Base-by-base conservation (phyloP, 805 yeast genomes). In the Barnettozyma pratensis region DNA sequence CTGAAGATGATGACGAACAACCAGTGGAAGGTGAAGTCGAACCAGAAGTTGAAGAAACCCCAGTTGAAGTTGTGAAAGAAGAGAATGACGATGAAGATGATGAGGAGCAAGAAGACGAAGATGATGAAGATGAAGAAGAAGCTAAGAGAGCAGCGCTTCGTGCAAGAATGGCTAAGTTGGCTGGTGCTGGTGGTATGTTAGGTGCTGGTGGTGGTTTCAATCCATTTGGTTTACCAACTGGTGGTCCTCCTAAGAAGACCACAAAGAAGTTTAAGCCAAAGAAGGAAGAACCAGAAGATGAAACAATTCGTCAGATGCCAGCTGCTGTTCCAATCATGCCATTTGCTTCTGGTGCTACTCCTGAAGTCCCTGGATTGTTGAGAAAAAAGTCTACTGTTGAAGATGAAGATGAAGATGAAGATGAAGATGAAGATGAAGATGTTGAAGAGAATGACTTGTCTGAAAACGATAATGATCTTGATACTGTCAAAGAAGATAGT, bases 121-220 rank as follows among this genome's bases (percentile, higher is more conserved):
- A 72, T 0, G 87, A 79, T 1, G 85, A 81, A 46, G 92, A 86
- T 45, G 86, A 80, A 39, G 95, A 87, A 61, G 94, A 86, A 53
- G 73, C 83, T 5, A 79, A 85, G 48, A 78, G 94, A 58, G 77
- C 84, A 42, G 87, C 84, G 6, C 72, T 92, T 46, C 83, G 95
- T 25, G 97, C 87, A 54, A 79, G 97, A 52, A 92, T 92, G 97
- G 98, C 99, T n/a, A 87, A 84, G 58, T 76, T 92, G 19, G 86
- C 97, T 0, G 96, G 96, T 25, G 82, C 81, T 11, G 81, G 82
- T 66, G 91, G 90, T 39, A 67, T 65, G 56, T 64, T 66, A 31
- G 68, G 67, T 29, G 49, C 42, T 9, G 44, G 46, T 2, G 51
- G 52, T 37, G 61, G 61, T 1, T 71, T 72, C 50, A 72, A 72